Conservation (phyloP, 1,284 basidiomycete species). For the Melampsora americana region DNA sequence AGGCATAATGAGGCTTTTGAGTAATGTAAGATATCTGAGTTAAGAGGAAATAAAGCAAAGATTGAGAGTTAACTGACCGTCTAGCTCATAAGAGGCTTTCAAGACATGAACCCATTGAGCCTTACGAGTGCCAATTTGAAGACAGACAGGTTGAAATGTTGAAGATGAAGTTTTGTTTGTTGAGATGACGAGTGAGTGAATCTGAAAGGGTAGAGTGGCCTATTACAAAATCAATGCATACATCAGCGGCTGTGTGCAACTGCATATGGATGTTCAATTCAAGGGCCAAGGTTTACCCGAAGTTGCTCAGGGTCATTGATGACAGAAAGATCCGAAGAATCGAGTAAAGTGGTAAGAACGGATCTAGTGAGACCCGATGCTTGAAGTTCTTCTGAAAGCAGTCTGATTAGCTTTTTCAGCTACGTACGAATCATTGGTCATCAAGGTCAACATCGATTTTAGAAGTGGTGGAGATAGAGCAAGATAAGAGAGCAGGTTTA, state of each 20-base stretch:
- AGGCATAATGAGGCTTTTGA: neutral
- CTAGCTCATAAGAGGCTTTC: neutral
- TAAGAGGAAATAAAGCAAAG: neutral
- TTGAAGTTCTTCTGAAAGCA: neutral
- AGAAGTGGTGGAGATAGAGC: no score
- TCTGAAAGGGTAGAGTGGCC: no score
- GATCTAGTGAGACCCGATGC: neutral
- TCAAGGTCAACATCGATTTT: no score
- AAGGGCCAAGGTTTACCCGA: neutral
- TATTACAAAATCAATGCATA: no score
- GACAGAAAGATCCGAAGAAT: neutral
- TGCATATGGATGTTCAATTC: neutral
- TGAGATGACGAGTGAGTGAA: no score
- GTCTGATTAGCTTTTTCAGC: neutral
- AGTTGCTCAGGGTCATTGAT: neutral
- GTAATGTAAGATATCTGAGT: no score
- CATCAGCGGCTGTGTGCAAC: neutral
- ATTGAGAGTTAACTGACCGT: neutral
- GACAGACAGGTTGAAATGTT: neutral
- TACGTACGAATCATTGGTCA: neutral
- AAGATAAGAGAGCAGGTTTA: neutral
- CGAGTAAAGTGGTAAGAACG: conserved; percentile 6
- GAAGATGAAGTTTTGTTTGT: neutral
- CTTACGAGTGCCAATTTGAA: neutral
- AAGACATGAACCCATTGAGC: neutral